phyloP scores from a whole-genome alignment of 176 grass and related monocot species.

The Neostapfia colusana region DNA sequence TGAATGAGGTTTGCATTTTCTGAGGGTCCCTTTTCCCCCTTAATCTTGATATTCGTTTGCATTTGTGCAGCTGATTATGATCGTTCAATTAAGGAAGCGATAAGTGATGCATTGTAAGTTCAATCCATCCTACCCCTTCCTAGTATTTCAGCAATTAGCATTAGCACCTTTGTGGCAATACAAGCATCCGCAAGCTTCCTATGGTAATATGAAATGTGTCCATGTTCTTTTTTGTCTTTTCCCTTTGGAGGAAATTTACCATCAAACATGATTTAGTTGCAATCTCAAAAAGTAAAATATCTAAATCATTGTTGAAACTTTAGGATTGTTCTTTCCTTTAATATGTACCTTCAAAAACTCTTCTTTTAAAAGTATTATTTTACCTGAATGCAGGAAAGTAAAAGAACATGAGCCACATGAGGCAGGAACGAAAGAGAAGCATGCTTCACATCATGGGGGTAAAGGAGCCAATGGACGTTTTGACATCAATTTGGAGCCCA shows the following conservation, averaged over 20 bases:
- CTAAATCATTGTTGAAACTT: neutral
- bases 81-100: conserved; percentile 76
- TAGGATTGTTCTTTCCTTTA: neutral
- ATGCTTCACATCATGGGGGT: conserved; percentile 4
- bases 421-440: conserved; percentile 31
- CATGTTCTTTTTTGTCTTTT: neutral
- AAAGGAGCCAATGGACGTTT: conserved; percentile 34
- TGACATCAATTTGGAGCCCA: conserved; percentile 25
- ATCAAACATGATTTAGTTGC: neutral
- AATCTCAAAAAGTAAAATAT: conserved; percentile 1
- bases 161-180: neutral
- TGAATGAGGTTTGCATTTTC: conserved; percentile 27
- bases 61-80: conserved; percentile 77
- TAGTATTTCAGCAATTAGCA: conserved; percentile 9
- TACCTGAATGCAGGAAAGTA: conserved; percentile 45
- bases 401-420: conserved; percentile 37
- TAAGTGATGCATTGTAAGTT: conserved; percentile 74
- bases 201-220: neutral
- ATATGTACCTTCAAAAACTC: neutral
- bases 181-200: neutral
- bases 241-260: neutral
- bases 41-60: conserved; percentile 34
- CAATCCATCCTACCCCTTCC: conserved; percentile 1
- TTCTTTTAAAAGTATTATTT: conserved; percentile 26
- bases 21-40: neutral